Conservation (phyloP, 2,329 filamentous ascomycete genomes). For the Phyllosticta capitalensis region DNA sequence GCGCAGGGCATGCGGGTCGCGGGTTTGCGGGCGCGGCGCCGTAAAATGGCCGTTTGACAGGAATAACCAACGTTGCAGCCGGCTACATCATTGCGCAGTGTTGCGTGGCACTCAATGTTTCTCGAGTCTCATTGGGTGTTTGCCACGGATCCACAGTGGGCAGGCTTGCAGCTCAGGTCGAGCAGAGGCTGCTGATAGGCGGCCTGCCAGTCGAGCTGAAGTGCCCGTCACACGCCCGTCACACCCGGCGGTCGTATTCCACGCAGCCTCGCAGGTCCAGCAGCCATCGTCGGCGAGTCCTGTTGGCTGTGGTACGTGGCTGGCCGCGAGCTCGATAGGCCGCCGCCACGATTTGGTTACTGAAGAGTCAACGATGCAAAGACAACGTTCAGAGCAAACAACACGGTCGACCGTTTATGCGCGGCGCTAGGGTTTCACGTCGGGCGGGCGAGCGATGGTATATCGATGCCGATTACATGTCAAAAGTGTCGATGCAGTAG, state of each 20-base stretch:
- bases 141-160: slow-evolving; percentile 4
- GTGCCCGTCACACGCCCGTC: slow-evolving; percentile 1
- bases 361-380: not conserved
- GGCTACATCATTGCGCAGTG: slow-evolving; percentile 9
- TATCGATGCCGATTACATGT: too few species aligned
- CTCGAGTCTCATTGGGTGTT: slow-evolving; percentile 8
- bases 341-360: too few species aligned
- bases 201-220: slow-evolving; percentile 1
- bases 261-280: too few species aligned
- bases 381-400: not conserved
- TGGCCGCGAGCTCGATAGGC: not conserved
- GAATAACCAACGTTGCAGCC: slow-evolving; percentile 6
- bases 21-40: slow-evolving; percentile 5
- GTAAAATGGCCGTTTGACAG: slow-evolving; percentile 2
- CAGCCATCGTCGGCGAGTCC: not conserved
- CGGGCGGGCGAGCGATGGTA: too few species aligned
- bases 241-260: not conserved
- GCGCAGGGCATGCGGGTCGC: not conserved
- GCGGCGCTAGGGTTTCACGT: slow-evolving; percentile 13
- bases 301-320: not conserved
- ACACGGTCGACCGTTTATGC: slow-evolving; percentile 8
- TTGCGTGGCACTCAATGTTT: slow-evolving; percentile 9
- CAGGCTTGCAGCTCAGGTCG: not conserved
- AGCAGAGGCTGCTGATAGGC: slow-evolving; percentile 9
- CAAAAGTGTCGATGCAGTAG: too few species aligned